A percentile compares a stretch with the other conserved stretches of the same genome.
These are phyloP conservation scores for Breynia disticha DNA, from an alignment of 441 rosid species.

Conservation along the genomic window DNA sequence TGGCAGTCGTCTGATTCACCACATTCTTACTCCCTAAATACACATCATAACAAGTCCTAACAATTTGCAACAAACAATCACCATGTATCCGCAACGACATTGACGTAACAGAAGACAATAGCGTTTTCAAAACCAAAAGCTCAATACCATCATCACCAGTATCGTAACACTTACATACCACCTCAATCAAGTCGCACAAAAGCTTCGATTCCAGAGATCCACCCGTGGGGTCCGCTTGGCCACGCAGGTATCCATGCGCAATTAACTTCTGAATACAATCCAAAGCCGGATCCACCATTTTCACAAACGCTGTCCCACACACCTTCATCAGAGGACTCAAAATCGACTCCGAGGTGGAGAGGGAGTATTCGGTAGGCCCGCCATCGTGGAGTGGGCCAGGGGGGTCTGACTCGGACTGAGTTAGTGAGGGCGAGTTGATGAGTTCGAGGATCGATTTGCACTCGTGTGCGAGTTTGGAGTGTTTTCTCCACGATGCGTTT, in stretches of 20 bases:
- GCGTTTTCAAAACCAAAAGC: conserved; percentile 60
- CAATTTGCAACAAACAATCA: conserved; percentile 73
- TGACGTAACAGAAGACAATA: conserved; percentile 82
- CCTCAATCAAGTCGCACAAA: conserved; percentile 53
- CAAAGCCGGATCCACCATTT: conserved; percentile 85
- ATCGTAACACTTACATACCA: conserved; percentile 82
- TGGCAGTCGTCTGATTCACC: conserved; percentile 89
- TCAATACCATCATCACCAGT: conserved; percentile 78
- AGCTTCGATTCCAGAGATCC: conserved; percentile 52
- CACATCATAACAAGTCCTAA: conserved; percentile 89
- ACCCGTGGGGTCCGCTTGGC: conserved; percentile 80
- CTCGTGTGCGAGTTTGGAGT: conserved; percentile 85
- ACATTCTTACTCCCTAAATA: conserved; percentile 84
- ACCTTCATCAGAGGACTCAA: conserved; percentile 80
- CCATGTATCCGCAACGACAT: conserved; percentile 88
- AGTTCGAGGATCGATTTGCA: conserved; percentile 79
- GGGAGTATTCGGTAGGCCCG: conserved; percentile 54
- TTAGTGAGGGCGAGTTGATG: conserved; percentile 42
- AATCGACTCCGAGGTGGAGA: conserved; percentile 65
- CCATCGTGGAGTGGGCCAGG: conserved; percentile 90
- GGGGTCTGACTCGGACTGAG: conserved; percentile 44
- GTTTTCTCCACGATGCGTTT: conserved; percentile 95
- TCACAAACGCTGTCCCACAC: conserved; percentile 57
- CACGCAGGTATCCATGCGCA: conserved; percentile 85
- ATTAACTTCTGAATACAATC: conserved; percentile 85